These are phyloP conservation scores for Eucalyptus cloeziana DNA, from an alignment of 345 rosid genomes.

Conservation along the genomic window DNA sequence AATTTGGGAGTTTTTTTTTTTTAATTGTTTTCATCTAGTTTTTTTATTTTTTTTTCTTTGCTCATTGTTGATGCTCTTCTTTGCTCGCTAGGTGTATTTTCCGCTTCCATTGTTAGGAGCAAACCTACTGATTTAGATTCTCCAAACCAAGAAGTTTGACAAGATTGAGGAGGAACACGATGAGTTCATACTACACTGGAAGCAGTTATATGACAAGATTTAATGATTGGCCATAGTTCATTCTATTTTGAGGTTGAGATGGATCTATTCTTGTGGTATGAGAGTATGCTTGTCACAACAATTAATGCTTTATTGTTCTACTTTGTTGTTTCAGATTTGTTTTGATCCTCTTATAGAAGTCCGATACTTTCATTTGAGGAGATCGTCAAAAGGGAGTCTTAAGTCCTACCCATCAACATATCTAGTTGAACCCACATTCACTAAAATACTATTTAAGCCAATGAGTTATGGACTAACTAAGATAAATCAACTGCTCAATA, in stretches of 20 bases:
- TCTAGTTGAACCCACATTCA: too few relatives aligned
- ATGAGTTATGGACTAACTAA: too few relatives aligned
- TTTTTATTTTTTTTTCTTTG: background rate
- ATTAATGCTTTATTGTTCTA: too few relatives aligned
- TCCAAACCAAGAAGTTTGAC: background rate
- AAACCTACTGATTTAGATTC: background rate
- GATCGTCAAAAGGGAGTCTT: background rate
- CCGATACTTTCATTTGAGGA: background rate
- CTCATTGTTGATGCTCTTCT: background rate
- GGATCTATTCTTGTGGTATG: background rate
- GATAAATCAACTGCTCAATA: too few relatives aligned
- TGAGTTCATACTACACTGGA: background rate
- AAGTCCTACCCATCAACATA: background rate
- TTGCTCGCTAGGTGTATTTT: background rate
- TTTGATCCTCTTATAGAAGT: too few relatives aligned
- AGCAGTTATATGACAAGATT: background rate
- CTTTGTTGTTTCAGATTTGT: background rate
- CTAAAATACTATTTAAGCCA: too few relatives aligned
- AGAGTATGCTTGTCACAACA: background rate
- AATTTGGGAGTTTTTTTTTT: too few relatives aligned
- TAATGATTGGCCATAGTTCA: too few relatives aligned
- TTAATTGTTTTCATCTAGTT: background rate
- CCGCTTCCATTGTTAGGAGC: background rate
- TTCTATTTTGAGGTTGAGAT: background rate
- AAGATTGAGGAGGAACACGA: background rate